Percentiles rank a stretch among this genome's conserved stretches.
These are phyloP conservation scores for Grigorovia jiainica DNA, from an alignment of 805 yeast genomes.

Conservation along the genomic window DNA sequence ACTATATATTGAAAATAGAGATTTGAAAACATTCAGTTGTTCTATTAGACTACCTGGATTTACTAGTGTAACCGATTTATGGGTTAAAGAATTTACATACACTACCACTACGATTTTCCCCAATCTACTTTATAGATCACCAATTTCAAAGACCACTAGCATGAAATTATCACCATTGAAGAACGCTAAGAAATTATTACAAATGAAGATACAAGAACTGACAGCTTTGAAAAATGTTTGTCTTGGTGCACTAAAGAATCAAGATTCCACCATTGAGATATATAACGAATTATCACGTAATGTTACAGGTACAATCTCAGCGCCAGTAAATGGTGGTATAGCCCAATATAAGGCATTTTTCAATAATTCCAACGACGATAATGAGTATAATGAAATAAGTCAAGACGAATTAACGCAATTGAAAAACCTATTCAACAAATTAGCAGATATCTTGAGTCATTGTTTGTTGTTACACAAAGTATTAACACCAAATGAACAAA, in stretches of 20 bases:
- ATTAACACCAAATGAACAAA: conserved; percentile 40
- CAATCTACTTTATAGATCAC: conserved; percentile 77
- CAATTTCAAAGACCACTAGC: conserved; percentile 41
- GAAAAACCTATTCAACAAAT: conserved; percentile 49
- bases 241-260: conserved; percentile 42
- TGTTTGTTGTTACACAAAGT: conserved; percentile 63
- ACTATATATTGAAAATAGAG: conserved; percentile 66
- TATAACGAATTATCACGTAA: conserved; percentile 62
- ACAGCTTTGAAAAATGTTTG: conserved; percentile 56
- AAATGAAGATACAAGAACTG: conserved; percentile 62
- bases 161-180: conserved; percentile 71
- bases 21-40: conserved; percentile 59
- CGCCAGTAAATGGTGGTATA: conserved; percentile 91
- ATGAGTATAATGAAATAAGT: conserved; percentile 25
- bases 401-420: conserved; percentile 25
- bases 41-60: conserved; percentile 67
- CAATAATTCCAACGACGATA: conserved; percentile 14
- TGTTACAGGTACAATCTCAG: conserved; percentile 76
- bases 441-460: conserved; percentile 53
- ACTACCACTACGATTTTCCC: conserved; percentile 75
- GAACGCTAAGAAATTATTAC: conserved; percentile 63
- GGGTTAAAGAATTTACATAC: conserved; percentile 84
- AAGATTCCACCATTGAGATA: conserved; percentile 37
- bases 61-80: conserved; percentile 59
- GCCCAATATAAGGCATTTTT: conserved; percentile 71